Evolutionary conservation across 2,329 filamentous ascomycete genomes (phyloP).

Genomic region (Hortaea werneckii): DNA sequence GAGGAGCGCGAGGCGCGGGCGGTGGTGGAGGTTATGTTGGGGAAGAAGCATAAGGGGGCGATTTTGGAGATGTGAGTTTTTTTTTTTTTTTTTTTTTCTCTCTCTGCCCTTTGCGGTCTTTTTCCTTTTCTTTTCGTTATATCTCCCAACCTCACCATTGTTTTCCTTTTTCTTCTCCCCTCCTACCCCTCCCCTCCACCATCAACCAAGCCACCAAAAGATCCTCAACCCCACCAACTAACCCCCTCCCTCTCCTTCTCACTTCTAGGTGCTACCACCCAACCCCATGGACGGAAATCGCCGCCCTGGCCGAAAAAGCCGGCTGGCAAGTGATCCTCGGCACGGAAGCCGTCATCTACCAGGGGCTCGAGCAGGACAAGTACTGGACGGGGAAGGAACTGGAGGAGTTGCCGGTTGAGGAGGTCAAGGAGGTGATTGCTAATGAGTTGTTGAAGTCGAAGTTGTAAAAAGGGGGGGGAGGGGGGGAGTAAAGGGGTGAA

Average conservation of each 20-base stretch:
- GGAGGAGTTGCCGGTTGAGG: conserved; percentile 50
- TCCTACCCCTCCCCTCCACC: no score
- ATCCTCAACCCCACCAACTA: no score
- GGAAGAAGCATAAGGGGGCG: conserved; percentile 49
- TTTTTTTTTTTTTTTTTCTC: background rate
- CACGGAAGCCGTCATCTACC: conserved; percentile 67
- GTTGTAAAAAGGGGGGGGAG: background rate
- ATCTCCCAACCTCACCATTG: no score
- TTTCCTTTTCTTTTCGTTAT: no score
- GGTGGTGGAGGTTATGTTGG: conserved; percentile 43
- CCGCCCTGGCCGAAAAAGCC: conserved; percentile 46
- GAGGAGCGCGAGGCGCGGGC: conserved; percentile 52
- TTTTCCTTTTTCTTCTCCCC: no score
- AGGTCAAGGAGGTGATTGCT: conserved; percentile 32
- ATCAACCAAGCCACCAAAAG: no score
- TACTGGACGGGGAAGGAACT: conserved; percentile 55
- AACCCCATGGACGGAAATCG: conserved; percentile 55
- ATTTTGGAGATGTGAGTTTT: conserved; percentile 57
- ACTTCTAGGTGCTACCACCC: conserved; percentile 59
- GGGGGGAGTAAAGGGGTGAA: no score
- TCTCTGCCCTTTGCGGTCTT: no score
- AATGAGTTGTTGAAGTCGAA: conserved; percentile 5
- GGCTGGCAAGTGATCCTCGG: conserved; percentile 68
- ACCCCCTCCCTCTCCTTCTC: no score
- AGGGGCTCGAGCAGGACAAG: conserved; percentile 55